Evolutionary conservation across 1,139 yeast species (phyloP).

Genomic region (Diutina scorzettiae): DNA sequence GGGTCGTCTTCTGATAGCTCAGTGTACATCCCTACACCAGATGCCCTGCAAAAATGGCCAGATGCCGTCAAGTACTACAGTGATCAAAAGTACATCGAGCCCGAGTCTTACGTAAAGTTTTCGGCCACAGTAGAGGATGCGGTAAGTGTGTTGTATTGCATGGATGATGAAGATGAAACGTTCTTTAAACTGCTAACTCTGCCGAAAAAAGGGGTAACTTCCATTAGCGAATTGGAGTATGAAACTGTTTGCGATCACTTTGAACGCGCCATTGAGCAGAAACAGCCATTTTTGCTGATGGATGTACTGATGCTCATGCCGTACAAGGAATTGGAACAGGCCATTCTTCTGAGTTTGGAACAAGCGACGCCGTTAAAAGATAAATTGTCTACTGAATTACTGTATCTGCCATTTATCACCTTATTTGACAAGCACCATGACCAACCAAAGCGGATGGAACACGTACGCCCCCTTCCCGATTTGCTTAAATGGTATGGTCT

Average conservation of each 20-base stretch:
- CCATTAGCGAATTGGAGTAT: conserved; percentile 60
- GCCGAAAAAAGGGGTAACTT: not conserved
- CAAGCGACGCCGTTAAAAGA: conserved; percentile 29
- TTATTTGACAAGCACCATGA: conserved; percentile 37
- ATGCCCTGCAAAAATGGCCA: conserved; percentile 75
- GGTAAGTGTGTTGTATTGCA: conserved; percentile 70
- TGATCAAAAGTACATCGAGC: conserved; percentile 51
- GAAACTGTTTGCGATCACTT: conserved; percentile 67
- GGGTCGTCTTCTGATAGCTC: conserved; percentile 15
- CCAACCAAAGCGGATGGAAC: conserved; percentile 7
- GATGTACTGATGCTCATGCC: conserved; percentile 70
- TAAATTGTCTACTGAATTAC: conserved; percentile 26
- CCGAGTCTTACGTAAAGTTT: conserved; percentile 72
- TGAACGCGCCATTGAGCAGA: conserved; percentile 62
- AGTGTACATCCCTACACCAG: conserved; percentile 93
- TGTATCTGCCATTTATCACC: conserved; percentile 29
- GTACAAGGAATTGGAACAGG: conserved; percentile 43
- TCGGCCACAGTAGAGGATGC: conserved; percentile 95
- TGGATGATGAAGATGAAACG: conserved; percentile 82
- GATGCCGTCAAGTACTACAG: conserved; percentile 65
- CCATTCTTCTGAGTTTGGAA: not conserved
- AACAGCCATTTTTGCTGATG: conserved; percentile 80
- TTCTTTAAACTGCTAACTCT: conserved; percentile 34
- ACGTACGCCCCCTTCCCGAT: conserved; percentile 34
- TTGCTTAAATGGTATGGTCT: conserved; percentile 57